Evolutionary conservation across 345 rosid species (phyloP).

Genomic region (Noccaea caerulescens): DNA sequence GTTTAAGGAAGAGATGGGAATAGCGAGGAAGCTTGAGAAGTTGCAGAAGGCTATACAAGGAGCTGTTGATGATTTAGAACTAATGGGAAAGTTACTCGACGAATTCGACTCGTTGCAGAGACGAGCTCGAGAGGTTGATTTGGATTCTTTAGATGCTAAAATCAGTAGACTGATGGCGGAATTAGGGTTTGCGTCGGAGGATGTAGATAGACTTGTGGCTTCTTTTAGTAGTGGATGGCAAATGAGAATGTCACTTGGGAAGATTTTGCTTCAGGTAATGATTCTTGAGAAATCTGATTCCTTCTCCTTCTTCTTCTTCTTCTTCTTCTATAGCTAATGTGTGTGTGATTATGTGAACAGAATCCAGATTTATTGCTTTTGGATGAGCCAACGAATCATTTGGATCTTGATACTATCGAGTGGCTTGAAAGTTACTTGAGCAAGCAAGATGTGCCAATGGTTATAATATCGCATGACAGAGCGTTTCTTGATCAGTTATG

Average conservation of each 20-base stretch:
- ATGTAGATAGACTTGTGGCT: slow-evolving; percentile 87
- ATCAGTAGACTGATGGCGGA: slow-evolving; percentile 85
- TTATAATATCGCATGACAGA: slow-evolving; percentile 89
- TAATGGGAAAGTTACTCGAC: slow-evolving; percentile 91
- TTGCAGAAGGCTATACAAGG: slow-evolving; percentile 74
- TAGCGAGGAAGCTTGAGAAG: slow-evolving; percentile 60
- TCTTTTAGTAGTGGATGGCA: slow-evolving; percentile 96
- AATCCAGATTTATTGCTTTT: slow-evolving; percentile 87
- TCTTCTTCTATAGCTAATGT: slow-evolving; percentile 2
- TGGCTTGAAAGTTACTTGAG: slow-evolving; percentile 90
- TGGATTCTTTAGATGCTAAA: slow-evolving; percentile 72
- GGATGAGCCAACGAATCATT: slow-evolving; percentile 97
- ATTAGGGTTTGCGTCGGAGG: slow-evolving; percentile 71
- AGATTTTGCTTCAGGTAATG: slow-evolving; percentile 84
- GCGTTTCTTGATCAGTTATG: slow-evolving; percentile 96
- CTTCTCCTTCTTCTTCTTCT: no score
- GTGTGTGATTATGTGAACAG: slow-evolving; percentile 44
- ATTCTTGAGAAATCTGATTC: slow-evolving; percentile 6
- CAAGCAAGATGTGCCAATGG: slow-evolving; percentile 92
- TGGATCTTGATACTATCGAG: slow-evolving; percentile 87
- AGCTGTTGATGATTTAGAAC: slow-evolving; percentile 77
- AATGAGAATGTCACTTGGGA: slow-evolving; percentile 98
- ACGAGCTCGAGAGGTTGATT: slow-evolving; percentile 70
- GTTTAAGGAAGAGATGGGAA: slow-evolving; percentile 79
- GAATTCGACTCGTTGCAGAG: slow-evolving; percentile 89